Evolutionary conservation across 805 yeast species (phyloP), one percentile per base, ranked within the genome.

Genomic region (Suhomyces emberorum): DNA sequence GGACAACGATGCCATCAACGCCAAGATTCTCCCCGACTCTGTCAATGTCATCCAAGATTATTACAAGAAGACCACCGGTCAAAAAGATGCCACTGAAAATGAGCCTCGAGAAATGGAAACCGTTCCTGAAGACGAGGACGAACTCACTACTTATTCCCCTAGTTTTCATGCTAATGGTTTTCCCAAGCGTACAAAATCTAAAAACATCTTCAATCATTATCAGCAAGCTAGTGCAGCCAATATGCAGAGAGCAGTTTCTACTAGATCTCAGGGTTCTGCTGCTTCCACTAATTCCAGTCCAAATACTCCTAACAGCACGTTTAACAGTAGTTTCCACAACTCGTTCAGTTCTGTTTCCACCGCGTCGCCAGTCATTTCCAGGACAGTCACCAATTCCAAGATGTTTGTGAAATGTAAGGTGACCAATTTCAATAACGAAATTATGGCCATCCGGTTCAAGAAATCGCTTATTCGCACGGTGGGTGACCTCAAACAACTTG

Each of bases 201-300:
- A 36, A 34, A 59, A 56, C 37, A 60, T 53, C 16, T 61, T 54
- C 43, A 61, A 61, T 35, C 57, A 58, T 38, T 61, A 61, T 38
- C 65, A 56, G 32, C 67, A 41, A 21, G 43, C 30, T 19, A 17
- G 32, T 16, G 28, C 34, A 7, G 15, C 27, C 8, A 45, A 39
- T 21, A 40, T 45, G 16, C 32, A 39, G 22, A 36, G 36, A 3
- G 17, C 25, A 22, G 38, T 31, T 14, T 33, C 42, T 4, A 15
- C 30, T 7, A 15, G 29, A 18, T 33, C 36, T 11, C 30, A 25
- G 10, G 6, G 14, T 5, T 40, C 34, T 7, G 15, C 34, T 18
- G 9, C 15, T n/a, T 23, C 41, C 4, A 19, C 28, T 8, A 9
- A 23, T n/a, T 29, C 23, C 12, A 28, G 15, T 9, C 32, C 37